Evolutionary conservation across 2,329 filamentous ascomycete species (phyloP).

Genomic region (Myriosclerotinia curreyana): DNA sequence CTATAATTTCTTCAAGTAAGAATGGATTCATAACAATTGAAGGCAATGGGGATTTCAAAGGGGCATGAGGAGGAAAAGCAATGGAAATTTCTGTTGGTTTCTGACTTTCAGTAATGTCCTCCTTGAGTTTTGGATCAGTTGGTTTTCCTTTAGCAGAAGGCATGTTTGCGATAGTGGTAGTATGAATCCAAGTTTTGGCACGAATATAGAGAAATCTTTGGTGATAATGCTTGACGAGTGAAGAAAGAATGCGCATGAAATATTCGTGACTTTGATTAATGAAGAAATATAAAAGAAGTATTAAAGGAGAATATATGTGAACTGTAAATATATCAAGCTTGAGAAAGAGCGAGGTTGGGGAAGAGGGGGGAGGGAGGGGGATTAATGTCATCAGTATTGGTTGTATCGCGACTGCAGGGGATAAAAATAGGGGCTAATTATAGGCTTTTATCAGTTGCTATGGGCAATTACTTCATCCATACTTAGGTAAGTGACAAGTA

Average conservation of each 20-base stretch:
- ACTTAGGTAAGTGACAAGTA: neutral
- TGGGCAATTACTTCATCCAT: neutral
- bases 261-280: neutral
- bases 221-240: slow-evolving; percentile 1
- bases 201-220: neutral
- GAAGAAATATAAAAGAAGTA: neutral
- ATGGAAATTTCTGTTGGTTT: neutral
- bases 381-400: slow-evolving; percentile 5
- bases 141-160: slow-evolving; percentile 46
- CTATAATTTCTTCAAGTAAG: slow-evolving; percentile 23
- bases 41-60: neutral
- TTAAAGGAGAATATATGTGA: neutral
- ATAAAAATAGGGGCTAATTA: slow-evolving; percentile 13
- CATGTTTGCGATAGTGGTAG: slow-evolving; percentile 36
- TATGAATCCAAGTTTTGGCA: neutral
- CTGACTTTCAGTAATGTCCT: slow-evolving; percentile 45
- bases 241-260: neutral
- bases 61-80: neutral
- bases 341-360: slow-evolving; percentile 8
- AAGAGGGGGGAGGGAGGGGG: neutral
- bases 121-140: slow-evolving; percentile 45
- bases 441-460: slow-evolving; percentile 6
- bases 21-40: slow-evolving; percentile 1
- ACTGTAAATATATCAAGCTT: neutral
- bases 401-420: neutral